Percentiles rank a stretch among this genome's conserved stretches.
These are phyloP conservation scores for Lophiostoma macrostomum DNA, from an alignment of 495 filamentous ascomycete species.

Conservation along the genomic window DNA sequence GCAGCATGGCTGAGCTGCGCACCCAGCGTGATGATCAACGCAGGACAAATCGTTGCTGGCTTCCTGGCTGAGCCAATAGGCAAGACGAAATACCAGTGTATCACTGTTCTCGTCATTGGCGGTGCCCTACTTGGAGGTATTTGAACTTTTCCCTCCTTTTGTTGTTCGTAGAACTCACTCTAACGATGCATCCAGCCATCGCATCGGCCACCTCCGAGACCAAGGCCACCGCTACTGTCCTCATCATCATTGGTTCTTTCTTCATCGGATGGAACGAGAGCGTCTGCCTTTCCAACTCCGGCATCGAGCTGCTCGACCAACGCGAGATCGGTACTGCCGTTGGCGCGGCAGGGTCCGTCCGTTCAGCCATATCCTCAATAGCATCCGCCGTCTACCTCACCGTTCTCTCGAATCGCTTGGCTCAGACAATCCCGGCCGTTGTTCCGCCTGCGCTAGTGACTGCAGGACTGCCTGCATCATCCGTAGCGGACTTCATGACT, in stretches of 20 bases:
- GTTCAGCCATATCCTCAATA: slow-evolving; percentile 19
- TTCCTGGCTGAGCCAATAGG: slow-evolving; percentile 2
- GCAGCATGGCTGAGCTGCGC: background rate
- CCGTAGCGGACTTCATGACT: slow-evolving; percentile 13
- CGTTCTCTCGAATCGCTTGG: slow-evolving; percentile 24
- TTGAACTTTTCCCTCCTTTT: background rate
- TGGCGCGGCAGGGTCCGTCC: slow-evolving; percentile 17
- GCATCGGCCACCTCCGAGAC: slow-evolving; percentile 5
- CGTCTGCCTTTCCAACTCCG: slow-evolving; percentile 17
- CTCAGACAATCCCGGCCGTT: slow-evolving; percentile 6
- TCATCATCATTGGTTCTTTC: slow-evolving; percentile 16
- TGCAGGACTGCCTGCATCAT: slow-evolving; percentile 21
- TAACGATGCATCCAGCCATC: background rate
- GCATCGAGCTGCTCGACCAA: slow-evolving; percentile 25
- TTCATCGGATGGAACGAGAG: slow-evolving; percentile 28
- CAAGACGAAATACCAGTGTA: slow-evolving; percentile 8
- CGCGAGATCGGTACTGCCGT: slow-evolving; percentile 22
- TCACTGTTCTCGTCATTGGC: slow-evolving; percentile 3
- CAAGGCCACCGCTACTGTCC: background rate
- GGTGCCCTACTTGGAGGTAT: slow-evolving; percentile 13
- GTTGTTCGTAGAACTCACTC: background rate
- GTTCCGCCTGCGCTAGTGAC: slow-evolving; percentile 16
- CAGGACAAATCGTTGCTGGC: slow-evolving; percentile 1
- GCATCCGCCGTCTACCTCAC: slow-evolving; percentile 12
- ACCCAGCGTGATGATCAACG: slow-evolving; percentile 2